Percentiles rank a stretch among this genome's conserved stretches.
Conservation (phyloP, 2,329 filamentous ascomycete genomes). For the Fusarium longipes region DNA sequence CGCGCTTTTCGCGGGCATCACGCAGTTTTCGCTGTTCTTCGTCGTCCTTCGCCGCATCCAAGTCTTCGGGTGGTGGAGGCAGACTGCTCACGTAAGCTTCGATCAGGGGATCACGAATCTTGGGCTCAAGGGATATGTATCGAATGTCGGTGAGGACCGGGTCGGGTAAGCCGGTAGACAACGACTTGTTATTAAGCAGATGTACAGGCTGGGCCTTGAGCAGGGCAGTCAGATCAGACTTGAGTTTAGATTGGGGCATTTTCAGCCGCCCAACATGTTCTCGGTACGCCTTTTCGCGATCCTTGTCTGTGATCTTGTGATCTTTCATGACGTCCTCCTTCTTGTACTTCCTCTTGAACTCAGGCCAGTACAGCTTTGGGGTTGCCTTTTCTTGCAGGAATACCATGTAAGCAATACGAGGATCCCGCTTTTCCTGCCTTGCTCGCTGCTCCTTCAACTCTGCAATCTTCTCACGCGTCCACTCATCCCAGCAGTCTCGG, state of each 20-base stretch:
- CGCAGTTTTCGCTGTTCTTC: slow-evolving; percentile 61
- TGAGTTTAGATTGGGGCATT: slow-evolving; percentile 72
- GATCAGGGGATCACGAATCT: slow-evolving; percentile 72
- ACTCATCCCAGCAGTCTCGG: slow-evolving; percentile 84
- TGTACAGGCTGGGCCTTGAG: slow-evolving; percentile 70
- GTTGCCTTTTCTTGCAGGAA: slow-evolving; percentile 86
- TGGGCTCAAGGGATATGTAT: slow-evolving; percentile 73
- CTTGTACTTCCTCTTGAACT: slow-evolving; percentile 92
- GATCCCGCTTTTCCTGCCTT: slow-evolving; percentile 83
- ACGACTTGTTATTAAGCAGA: slow-evolving; percentile 69
- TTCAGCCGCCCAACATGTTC: slow-evolving; percentile 77
- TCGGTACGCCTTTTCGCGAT: slow-evolving; percentile 82
- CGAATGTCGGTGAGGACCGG: slow-evolving; percentile 73
- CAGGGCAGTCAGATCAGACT: slow-evolving; percentile 74
- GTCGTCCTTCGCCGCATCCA: slow-evolving; percentile 57
- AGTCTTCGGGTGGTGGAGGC: slow-evolving; percentile 65
- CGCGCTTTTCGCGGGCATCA: slow-evolving; percentile 67
- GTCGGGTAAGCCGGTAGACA: slow-evolving; percentile 68
- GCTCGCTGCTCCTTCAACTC: slow-evolving; percentile 77
- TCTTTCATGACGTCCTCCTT: slow-evolving; percentile 86
- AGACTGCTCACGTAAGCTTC: slow-evolving; percentile 74
- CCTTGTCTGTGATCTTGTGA: slow-evolving; percentile 75
- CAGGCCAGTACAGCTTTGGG: slow-evolving; percentile 95
- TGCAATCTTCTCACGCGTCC: slow-evolving; percentile 82
- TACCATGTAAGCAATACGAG: slow-evolving; percentile 81